Evolutionary conservation across 73 alveolate genomes (phyloP).

Genomic region (Tetrahymena thermophila): DNA sequence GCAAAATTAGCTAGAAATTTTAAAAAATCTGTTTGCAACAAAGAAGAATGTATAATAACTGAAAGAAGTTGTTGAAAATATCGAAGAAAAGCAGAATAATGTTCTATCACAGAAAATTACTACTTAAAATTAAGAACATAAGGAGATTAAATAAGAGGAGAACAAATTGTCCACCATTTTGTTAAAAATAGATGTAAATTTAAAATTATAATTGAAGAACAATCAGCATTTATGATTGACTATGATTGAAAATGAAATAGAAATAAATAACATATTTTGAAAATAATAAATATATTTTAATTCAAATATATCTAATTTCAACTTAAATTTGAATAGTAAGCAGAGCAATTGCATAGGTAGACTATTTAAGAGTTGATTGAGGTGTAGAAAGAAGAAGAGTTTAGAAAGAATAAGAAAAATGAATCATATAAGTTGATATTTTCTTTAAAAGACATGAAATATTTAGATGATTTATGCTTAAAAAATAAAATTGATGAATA

Average conservation of each 20-base stretch:
- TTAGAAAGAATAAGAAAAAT: not conserved
- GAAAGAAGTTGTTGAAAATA: not conserved
- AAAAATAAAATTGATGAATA: not conserved
- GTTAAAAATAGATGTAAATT: not conserved
- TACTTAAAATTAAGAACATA: not conserved
- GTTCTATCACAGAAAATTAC: not conserved
- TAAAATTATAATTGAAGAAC: not conserved
- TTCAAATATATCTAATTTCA: too few species aligned
- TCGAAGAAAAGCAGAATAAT: not conserved
- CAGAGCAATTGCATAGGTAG: not conserved
- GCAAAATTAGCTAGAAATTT: not conserved
- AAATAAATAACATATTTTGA: too few species aligned
- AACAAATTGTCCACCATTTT: not conserved
- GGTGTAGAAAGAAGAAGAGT: not conserved
- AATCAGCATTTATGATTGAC: too few species aligned
- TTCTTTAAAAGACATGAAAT: not conserved
- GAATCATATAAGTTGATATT: not conserved
- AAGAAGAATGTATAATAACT: not conserved
- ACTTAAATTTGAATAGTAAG: not conserved
- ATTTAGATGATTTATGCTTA: not conserved
- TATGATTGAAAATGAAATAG: too few species aligned
- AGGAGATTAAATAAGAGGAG: not conserved
- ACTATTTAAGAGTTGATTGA: not conserved
- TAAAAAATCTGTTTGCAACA: not conserved
- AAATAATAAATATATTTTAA: too few species aligned